These are phyloP conservation scores for Oxyria digyna DNA, from an alignment of 148 eudicot genomes.

Conservation along the genomic window DNA sequence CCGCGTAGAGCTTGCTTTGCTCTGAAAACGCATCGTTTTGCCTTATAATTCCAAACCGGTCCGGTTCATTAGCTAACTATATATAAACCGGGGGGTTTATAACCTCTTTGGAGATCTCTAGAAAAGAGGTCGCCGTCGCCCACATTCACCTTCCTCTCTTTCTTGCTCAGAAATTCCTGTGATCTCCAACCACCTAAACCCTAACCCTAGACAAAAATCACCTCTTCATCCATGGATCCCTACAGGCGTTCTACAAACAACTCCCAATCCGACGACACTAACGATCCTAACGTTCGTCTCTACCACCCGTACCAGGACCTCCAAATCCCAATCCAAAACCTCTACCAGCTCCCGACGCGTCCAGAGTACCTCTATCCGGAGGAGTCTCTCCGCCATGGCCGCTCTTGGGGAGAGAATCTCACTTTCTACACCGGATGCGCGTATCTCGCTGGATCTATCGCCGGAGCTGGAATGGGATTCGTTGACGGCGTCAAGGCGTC, in stretches of 20 bases:
- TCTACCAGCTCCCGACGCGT: constrained; percentile 67
- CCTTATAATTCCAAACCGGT: neutral
- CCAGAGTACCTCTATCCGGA: constrained; percentile 81
- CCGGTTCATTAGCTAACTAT: neutral
- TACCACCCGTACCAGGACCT: constrained; percentile 79
- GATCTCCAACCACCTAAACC: constrained; percentile 3
- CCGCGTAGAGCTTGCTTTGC: neutral
- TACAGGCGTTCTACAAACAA: too few relatives aligned
- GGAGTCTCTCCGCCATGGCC: constrained; percentile 60
- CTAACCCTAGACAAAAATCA: constrained; percentile 1
- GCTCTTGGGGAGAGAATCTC: constrained; percentile 79
- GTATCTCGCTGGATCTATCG: constrained; percentile 48
- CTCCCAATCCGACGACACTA: constrained; percentile 12
- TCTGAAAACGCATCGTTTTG: neutral
- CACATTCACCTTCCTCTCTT: neutral
- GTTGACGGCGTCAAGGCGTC: constrained; percentile 32
- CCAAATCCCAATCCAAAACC: constrained; percentile 40
- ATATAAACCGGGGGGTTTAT: neutral
- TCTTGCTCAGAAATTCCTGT: neutral
- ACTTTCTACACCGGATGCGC: constrained; percentile 83
- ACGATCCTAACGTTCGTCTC: constrained; percentile 26
- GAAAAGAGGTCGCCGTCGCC: neutral
- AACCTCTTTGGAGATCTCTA: neutral
- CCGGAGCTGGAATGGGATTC: constrained; percentile 56
- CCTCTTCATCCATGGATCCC: neutral